Evolutionary conservation across 2,329 filamentous ascomycete genomes (phyloP).

Genomic region (Tolypocladium tropicale): DNA sequence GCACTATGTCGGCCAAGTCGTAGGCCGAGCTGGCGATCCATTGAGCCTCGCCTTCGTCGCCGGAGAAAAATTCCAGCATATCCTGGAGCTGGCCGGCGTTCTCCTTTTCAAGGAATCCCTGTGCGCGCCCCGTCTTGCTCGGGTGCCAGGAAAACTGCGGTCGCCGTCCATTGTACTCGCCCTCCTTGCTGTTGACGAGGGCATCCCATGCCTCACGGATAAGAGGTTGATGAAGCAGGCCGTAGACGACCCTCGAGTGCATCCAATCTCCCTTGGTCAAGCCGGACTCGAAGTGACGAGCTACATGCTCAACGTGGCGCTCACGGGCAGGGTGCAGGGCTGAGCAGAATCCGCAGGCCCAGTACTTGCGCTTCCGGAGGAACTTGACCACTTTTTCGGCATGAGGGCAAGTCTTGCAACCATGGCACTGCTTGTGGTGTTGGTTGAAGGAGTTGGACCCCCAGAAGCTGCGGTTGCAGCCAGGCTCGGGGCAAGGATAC

Average conservation of each 20-base stretch:
- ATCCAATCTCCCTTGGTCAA: slow-evolving; percentile 57
- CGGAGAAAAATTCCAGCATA: slow-evolving; percentile 54
- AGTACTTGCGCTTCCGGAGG: slow-evolving; percentile 53
- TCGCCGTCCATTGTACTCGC: slow-evolving; percentile 41
- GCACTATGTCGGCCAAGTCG: slow-evolving; percentile 40
- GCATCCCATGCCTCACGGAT: slow-evolving; percentile 53
- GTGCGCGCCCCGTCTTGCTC: slow-evolving; percentile 43
- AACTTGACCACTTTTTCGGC: slow-evolving; percentile 54
- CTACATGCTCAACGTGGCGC: slow-evolving; percentile 58
- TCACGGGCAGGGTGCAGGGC: slow-evolving; percentile 52
- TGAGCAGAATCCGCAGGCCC: slow-evolving; percentile 60
- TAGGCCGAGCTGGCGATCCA: slow-evolving; percentile 49
- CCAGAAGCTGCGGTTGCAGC: slow-evolving; percentile 58
- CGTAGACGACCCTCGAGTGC: slow-evolving; percentile 58
- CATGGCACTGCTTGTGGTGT: slow-evolving; percentile 55
- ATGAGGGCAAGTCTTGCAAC: slow-evolving; percentile 55
- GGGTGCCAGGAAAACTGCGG: slow-evolving; percentile 54
- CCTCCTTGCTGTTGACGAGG: slow-evolving; percentile 41
- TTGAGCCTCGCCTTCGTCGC: slow-evolving; percentile 44
- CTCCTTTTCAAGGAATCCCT: slow-evolving; percentile 51
- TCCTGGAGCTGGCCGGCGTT: slow-evolving; percentile 53
- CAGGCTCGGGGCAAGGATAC: slow-evolving; percentile 52
- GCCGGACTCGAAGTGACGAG: slow-evolving; percentile 54
- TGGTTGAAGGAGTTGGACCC: slow-evolving; percentile 59
- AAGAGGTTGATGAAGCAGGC: slow-evolving; percentile 54